Evolutionary conservation across 2,329 filamentous ascomycete species (phyloP), one percentile per base, ranked within the genome.

Genomic region (Didymella segeticola): DNA sequence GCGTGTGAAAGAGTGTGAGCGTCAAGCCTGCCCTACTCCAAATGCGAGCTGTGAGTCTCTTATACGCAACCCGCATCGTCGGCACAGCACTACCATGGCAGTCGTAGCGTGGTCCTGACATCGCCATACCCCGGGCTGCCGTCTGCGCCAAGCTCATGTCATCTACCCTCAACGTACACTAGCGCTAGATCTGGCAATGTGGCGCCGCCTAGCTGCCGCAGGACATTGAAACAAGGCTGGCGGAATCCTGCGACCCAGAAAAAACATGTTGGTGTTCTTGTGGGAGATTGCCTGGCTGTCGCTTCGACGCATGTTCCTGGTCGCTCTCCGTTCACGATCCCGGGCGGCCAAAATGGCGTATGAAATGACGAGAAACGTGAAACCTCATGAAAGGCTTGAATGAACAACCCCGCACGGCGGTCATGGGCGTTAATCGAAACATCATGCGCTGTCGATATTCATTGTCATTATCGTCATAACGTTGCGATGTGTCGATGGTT

Each of bases 1-100:
- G 66, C 52, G 66, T 68, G 46, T 65, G 46, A 62, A 61, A 61
- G 67, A 68, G 60, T 65, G 65, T 68, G 61, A 70, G 67, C 67
- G 56, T 70, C 67, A 70, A 69, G 67, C 67, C 63, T 69, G 64
- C 57, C 64, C 47, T 33, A 52, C 54, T 60, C 49, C 47, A 42
- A 54, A 22, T 29, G 61, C 55, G 26, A 23, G 34, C 30, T 22
- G 15, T 22, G 43, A 48, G 58, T 50, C 52, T 68, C 66, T 68
- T 68, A 67, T 68, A 69, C 60, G 46, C 47, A 47, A 37, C 30
- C 43, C 60, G 41, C 58, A 26, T 57, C 51, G 43, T 58, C 57
- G 60, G 62, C 61, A 60, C 34, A 45, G 31, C 46, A 22, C 41
- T 50, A 26, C 37, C 58, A 52, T 61, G 55, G 58, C 57, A 57